Evolutionary conservation across 2,329 filamentous ascomycete species (phyloP), one percentile per base, ranked within the genome.

Genomic region (Gyromitra esculenta): DNA sequence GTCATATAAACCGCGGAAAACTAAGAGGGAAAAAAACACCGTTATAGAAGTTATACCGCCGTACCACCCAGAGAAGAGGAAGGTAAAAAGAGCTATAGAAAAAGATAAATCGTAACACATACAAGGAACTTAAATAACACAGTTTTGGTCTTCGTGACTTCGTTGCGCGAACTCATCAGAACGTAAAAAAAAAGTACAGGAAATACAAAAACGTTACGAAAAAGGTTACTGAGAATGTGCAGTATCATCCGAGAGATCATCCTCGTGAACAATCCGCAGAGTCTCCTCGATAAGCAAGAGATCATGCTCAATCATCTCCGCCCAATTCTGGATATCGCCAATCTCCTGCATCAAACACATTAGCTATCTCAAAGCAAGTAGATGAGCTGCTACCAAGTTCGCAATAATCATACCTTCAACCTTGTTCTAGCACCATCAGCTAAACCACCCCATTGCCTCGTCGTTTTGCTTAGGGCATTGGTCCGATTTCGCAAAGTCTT

Each of bases 271-370:
- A 73, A 90, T 82, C 79, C 89, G 84, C 80, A 91, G 82, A 54
- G 89, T 91, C 86, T 91, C 89, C 82, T 90, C 88, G 5, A 91
- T 82, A 57, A 90, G 86, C 71, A 90, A 78, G 79, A 91, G 89
- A 79, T 90, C 88, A 75, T 89, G 83, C 86, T 91, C 92, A 81
- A 95, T 86, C 84, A 94, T 89, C 87, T 96, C 92, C 25, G 92
- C 91, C 92, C 92, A 96, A 83, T 94, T 94, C 86, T 95, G 92
- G 82, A 95, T 88, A 82, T 94, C 90, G 31, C 92, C 92, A 77
- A 94, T 85, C 86, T 94, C 80, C 80, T 81, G n/a, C 71, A 56
- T 31, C 21, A 15, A 5, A 11, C 6, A 59, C 5, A 21, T 77
- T 15, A 75, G 75, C 66, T 37, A 56, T 41, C 52, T 37, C 8